Evolutionary conservation across 2,329 filamentous ascomycete genomes (phyloP), one percentile per base, ranked within the genome.

Genomic region (Ceratocystis cubensis): DNA sequence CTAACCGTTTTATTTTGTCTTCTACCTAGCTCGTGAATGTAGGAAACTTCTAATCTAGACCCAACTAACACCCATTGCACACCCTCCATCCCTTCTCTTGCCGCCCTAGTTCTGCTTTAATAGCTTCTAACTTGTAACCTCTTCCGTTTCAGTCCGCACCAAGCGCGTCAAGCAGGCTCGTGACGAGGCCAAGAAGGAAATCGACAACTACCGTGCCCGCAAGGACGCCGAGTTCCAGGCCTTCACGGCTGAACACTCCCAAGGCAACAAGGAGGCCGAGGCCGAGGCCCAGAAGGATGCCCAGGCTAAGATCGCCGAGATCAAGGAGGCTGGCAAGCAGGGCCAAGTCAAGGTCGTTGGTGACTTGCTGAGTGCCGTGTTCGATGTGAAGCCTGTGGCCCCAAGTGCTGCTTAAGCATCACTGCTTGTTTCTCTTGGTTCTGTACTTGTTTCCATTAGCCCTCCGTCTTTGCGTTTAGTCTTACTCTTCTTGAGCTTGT

Each of bases 131-230:
- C 37, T 4, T 13, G 10, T 15, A 45, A 37, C 53, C 30, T n/a
- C 33, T 5, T 22, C 28, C 15, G n/a, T 30, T 17, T 33, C 20
- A 76, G 75, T 74, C 83, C 91, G 94, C 75, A 96, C 94, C 69
- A 96, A 96, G 82, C 87, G 91, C 75, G 91, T 99, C 78, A 96
- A 91, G 79, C 94, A 97, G 80, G 94, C 94, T 70, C 89, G 93
- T 75, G 86, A 89, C 74, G 94, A 99, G 78, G 94, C 94, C 70
- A 95, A 96, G 80, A 96, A 96, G 79, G 93, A 99, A 77, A 96
- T 99, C 74, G 89, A 96, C 71, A 88, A 91, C 66, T 97, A 99
- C 81, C 86, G 87, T 75, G 84, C 87, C 73, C 79, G 87, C 72
- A 99, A 96, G 81, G 94, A 99, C 74, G 84, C 89, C 45, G 93